Evolutionary conservation across 495 filamentous ascomycete genomes (phyloP), one percentile per base, ranked within the genome.

Genomic region (Copromyces sp.): DNA sequence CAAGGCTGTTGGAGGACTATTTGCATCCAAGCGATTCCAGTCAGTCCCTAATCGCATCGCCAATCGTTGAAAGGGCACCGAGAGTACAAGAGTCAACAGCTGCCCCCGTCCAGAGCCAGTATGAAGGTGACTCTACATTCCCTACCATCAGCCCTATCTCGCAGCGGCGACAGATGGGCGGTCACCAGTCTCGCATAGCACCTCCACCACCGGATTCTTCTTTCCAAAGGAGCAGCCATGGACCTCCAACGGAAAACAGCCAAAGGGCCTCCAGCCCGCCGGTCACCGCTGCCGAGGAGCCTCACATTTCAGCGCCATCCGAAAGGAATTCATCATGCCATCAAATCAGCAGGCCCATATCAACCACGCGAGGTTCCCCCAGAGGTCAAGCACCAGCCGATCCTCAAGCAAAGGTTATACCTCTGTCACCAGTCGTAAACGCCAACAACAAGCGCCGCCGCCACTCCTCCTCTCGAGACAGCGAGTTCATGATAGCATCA

Each of bases 1-100:
- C 83, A 1, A 78, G 83, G 68, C 73, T 84, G 3, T 53, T 86
- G 68, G 83, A 84, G 44, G 78, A 83, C 68, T 86, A 78, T 37
- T 77, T 83, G 1, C 80, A 80, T 47, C 44, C 68, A 0, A 72
- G 80, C 14, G 78, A 81, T 39, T 79, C 73, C 17, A 77, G 78
- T n/a, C 77, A 77, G 39, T 71, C 73, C 7, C 14, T 65, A 2
- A 32, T 72, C 9, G 44, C 73, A 41, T 73, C 76, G 12, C 73
- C 74, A 2, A 3, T 20, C 38, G 6, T 44, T 3, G 44, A 47
- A 9, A 73, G 68, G 6, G 14, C 35, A 3, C 38, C 65, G 40
- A 32, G 39, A 37, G 38, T 4, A 6, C 38, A 20, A 11, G 38
- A 71, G n/a, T 5, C 68, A 32, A 41, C 45, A 9, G 45, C 70